Base-by-base conservation (phyloP, 2,329 filamentous ascomycete species). In the Cordyceps cateniannulata region DNA sequence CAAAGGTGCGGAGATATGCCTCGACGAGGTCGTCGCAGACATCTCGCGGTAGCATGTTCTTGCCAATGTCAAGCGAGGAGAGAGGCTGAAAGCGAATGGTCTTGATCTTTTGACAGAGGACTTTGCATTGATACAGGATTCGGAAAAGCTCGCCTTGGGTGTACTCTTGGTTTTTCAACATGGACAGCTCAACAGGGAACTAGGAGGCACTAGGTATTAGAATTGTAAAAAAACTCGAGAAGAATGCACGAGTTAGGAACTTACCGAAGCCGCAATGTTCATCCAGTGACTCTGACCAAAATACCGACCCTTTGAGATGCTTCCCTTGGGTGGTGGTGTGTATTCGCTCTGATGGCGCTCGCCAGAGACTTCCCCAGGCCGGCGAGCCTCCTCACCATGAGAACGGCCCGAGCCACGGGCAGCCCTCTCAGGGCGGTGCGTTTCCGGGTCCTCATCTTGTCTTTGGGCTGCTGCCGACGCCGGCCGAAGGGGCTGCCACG, bases 1-100 rank as follows among this genome's bases (percentile, higher is more conserved):
- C 84, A 47, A 83, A 78, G 0, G 80, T 80, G 52, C 81, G 73
- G 20, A 88, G 71, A 71, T 86, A 86, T 32, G 73, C 69, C 9
- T 79, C 73, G 18, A 85, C 71, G 1, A 86, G 75, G 56, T 76
- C 69, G 62, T 85, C 81, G 0, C 80, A 77, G 1, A 83, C 62
- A 0, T 70, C 69, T 12, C 71, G 69, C 0, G 69, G 45, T 0
- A 78, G 77, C 8, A 79, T 71, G 4, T 71, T 69, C 42, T 71
- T 68, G 16, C 79, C 77, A 3, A 78, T 67, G 16, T 75, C 71
- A 24, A 70, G 56, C 3, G 73, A 70, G 3, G 69, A 69, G 27
- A 79, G 60, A 16, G 71, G 67, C 10, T 73, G 72, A 1, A 67
- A 63, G 1, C 78, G 75, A 27, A 72, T 69, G 5, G 70, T 69